Conservation (phyloP, 768 basidiomycete species). For the Psilocybe tampanensis region DNA sequence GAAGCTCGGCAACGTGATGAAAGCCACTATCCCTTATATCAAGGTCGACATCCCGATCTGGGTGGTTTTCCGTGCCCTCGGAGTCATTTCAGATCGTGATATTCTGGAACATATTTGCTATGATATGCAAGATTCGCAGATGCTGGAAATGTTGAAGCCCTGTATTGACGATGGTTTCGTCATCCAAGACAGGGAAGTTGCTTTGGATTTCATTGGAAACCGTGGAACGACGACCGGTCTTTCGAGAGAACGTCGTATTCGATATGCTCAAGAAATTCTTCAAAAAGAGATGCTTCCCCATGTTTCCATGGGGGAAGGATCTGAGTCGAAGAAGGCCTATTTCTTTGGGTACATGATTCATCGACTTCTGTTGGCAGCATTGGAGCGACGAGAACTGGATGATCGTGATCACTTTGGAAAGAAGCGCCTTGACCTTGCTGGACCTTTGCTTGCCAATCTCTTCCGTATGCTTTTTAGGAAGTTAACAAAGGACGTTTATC, state of each 20-base stretch:
- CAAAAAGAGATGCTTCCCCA: slow-evolving; percentile 99
- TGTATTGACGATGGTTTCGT: slow-evolving; percentile 99
- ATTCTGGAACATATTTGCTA: slow-evolving; percentile 99
- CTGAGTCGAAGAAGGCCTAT: slow-evolving; percentile 97
- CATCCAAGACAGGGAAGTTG: slow-evolving; percentile 96
- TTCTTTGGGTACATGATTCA: slow-evolving; percentile 99
- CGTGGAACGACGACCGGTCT: slow-evolving; percentile 95
- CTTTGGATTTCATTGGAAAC: slow-evolving; percentile 97
- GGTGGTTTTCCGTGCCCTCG: slow-evolving; percentile 97
- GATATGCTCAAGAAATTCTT: slow-evolving; percentile 96
- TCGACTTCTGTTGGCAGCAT: slow-evolving; percentile 87
- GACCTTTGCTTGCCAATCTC: slow-evolving; percentile 92
- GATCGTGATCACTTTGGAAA: slow-evolving; percentile 99
- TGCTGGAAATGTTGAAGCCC: slow-evolving; percentile 98
- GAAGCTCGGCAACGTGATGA: slow-evolving; percentile 90
- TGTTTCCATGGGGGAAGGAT: slow-evolving; percentile 93
- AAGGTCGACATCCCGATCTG: slow-evolving; percentile 98
- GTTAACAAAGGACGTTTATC: slow-evolving; percentile 94
- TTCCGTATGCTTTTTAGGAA: slow-evolving; percentile 98
- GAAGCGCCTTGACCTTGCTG: slow-evolving; percentile 95
- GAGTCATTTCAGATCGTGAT: slow-evolving; percentile 96
- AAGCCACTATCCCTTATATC: slow-evolving; percentile 97
- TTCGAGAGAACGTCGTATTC: slow-evolving; percentile 88
- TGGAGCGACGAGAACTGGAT: slow-evolving; percentile 94
- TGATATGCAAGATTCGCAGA: slow-evolving; percentile 92